These are phyloP conservation scores for Epichloe amarillans DNA, from an alignment of 2,329 filamentous ascomycete genomes.

Conservation along the genomic window DNA sequence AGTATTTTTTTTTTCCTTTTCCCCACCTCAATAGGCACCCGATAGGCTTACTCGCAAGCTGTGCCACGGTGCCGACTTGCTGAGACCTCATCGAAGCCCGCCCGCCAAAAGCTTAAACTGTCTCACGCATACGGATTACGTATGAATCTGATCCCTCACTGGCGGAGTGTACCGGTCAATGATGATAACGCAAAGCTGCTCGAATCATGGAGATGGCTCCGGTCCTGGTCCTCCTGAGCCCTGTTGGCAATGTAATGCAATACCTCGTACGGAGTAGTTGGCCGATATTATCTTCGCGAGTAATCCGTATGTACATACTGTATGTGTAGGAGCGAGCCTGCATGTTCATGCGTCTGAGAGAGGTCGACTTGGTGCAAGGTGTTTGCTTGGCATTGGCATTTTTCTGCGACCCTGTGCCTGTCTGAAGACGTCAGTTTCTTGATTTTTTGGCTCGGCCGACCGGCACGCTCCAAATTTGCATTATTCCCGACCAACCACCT, in stretches of 20 bases:
- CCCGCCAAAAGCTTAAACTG: not conserved
- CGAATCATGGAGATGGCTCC: no score
- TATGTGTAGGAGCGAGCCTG: no score
- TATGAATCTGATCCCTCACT: not conserved
- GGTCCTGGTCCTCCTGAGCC: no score
- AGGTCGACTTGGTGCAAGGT: no score
- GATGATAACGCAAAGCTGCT: no score
- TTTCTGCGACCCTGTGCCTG: not conserved
- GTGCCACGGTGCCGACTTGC: not conserved
- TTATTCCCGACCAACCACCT: conserved; percentile 3
- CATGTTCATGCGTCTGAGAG: no score
- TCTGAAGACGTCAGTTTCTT: not conserved
- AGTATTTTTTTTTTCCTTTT: not conserved
- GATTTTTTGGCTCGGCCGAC: conserved; percentile 6
- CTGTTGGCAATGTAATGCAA: no score
- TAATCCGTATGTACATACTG: no score
- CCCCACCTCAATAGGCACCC: not conserved
- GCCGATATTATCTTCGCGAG: no score
- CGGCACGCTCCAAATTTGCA: conserved; percentile 4
- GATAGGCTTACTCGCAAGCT: no score
- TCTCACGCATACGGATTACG: not conserved
- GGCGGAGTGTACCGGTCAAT: no score
- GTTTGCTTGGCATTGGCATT: not conserved
- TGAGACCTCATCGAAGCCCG: not conserved
- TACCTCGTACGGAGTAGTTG: no score